These are phyloP conservation scores for Globisporangium takayamanum DNA, from an alignment of 352 stramenopile species.

Conservation along the genomic window DNA sequence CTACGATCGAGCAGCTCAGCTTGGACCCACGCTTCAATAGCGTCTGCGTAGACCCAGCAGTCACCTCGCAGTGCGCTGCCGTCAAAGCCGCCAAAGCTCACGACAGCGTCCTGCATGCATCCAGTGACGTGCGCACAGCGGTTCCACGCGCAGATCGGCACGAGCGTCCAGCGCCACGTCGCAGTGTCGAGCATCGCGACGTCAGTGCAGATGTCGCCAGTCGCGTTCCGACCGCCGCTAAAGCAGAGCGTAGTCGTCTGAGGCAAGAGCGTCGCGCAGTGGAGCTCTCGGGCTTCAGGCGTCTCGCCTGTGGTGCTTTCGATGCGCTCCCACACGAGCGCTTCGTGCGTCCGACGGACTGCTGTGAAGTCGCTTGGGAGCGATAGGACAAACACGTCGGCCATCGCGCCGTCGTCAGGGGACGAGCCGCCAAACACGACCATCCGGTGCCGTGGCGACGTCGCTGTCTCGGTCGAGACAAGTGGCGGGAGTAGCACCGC, in stretches of 20 bases:
- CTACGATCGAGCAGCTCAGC: background rate
- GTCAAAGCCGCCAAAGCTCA: conserved; percentile 55
- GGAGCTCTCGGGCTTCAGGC: conserved; percentile 42
- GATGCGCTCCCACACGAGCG: conserved; percentile 28
- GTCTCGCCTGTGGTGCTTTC: conserved; percentile 16
- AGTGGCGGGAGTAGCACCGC: conserved; percentile 27
- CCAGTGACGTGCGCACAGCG: conserved; percentile 38
- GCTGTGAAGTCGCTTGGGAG: conserved; percentile 8
- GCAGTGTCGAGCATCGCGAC: conserved; percentile 36
- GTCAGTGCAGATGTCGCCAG: conserved; percentile 52
- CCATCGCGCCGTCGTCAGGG: conserved; percentile 38
- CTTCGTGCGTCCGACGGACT: background rate
- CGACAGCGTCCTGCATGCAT: conserved; percentile 18
- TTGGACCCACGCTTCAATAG: conserved; percentile 31
- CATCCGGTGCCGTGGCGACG: conserved; percentile 18
- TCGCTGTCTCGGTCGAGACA: background rate
- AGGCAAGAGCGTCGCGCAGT: conserved; percentile 24
- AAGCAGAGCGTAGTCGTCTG: conserved; percentile 25
- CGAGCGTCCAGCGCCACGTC: conserved; percentile 42
- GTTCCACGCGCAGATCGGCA: conserved; percentile 51
- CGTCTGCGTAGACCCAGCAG: conserved; percentile 39
- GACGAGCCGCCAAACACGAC: conserved; percentile 62
- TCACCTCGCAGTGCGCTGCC: conserved; percentile 36
- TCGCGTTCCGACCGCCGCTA: conserved; percentile 36
- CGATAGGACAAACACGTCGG: conserved; percentile 52